A percentile compares a stretch with the other conserved stretches of the same genome.
Conservation (phyloP, 441 rosid species). For the Capsella rubella region DNA sequence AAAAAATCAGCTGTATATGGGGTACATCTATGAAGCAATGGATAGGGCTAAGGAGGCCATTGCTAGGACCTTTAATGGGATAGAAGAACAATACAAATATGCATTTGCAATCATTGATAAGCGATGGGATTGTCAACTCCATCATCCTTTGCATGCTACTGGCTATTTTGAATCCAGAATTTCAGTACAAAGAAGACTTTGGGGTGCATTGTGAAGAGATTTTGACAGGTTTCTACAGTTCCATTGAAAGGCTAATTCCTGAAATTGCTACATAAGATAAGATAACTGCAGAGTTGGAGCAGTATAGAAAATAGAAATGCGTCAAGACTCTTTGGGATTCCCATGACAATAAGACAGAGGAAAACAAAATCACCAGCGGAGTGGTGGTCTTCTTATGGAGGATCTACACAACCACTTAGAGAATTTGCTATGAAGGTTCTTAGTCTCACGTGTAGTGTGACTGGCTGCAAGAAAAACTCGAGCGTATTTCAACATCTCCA, state of each 20-base stretch:
- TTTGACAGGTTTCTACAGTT: background rate
- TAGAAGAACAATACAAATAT: background rate
- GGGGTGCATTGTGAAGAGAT: background rate
- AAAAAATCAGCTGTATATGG: background rate
- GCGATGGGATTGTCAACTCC: background rate
- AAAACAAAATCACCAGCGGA: background rate
- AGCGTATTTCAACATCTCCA: slow-evolving; percentile 13
- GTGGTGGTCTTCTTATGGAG: background rate
- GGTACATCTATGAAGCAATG: background rate
- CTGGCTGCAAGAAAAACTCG: background rate
- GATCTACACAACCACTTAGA: background rate
- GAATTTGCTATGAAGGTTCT: background rate
- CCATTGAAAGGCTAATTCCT: background rate
- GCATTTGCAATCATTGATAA: background rate
- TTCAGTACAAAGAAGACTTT: background rate
- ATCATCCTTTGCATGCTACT: background rate
- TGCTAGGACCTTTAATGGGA: background rate
- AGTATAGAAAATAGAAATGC: background rate
- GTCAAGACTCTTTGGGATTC: background rate
- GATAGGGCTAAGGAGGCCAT: background rate
- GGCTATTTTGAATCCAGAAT: background rate
- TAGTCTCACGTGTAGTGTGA: background rate
- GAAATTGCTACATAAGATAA: no score
- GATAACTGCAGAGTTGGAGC: no score
- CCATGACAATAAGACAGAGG: background rate